Base-by-base conservation (phyloP, 495 filamentous ascomycete species). In the Neohortaea acidophila region DNA sequence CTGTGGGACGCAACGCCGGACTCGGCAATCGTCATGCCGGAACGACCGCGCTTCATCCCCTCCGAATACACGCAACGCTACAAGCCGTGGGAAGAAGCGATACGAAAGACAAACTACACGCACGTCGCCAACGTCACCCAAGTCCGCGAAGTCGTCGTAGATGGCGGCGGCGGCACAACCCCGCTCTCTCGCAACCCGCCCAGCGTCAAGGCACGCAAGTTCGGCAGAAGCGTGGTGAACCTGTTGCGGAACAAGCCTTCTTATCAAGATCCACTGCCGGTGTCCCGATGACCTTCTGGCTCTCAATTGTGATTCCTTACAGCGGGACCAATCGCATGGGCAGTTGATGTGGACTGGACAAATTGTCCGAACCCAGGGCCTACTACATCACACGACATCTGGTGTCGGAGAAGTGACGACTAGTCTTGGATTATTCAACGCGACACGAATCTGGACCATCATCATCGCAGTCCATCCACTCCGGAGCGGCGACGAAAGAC, bases 161-260 rank as follows among this genome's bases (percentile, higher is more conserved):
- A n/a, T n/a, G n/a, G n/a, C n/a, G n/a, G n/a, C n/a, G n/a, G 44
- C 21, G 45, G 41, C 21, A 25, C 40, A 2, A 44, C 27, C 18
- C n/a, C 24, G 1, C 12, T 36, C 15, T 40, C 34, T 4, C 41
- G 39, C 1, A 48, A 48, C 26, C 34, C 30, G 1, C 45, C 45
- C 10, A 48, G 45, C 32, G 45, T 48, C 3, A 48, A 48, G 24
- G 45, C 45, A 24, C 45, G 45, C 14, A 48, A 48, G 22, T 48
- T 48, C 21, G 45, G 45, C 5, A 14, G 45, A 15, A 44, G 40
- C 26, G 36, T 48, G 41, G 45, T 48, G 18, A 48, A 48, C 21
- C 32, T 48, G 21, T 44, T 48, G 26, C 40, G 45, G 25, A 48
- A 40, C 22, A 48, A 48, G 19, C 32, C 19, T 21, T 8, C 17